Base-by-base conservation (phyloP, 177 flowering plant genomes). In the Tripterygium wilfordii region DNA sequence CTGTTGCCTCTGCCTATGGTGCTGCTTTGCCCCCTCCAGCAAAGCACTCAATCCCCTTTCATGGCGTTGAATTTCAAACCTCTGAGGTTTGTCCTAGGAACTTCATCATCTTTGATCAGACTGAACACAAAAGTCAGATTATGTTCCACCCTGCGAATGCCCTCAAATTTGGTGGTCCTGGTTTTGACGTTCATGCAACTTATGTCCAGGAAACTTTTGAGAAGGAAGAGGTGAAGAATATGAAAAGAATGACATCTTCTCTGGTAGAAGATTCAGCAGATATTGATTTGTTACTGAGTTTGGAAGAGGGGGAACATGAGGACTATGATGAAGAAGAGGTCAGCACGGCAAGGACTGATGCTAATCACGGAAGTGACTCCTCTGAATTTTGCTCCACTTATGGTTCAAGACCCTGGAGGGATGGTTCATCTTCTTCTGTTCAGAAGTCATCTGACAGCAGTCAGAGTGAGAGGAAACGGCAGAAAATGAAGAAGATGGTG, bases 51-150 rank as follows among this genome's bases (percentile, higher is more conserved):
- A 45, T 19, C 17, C 76, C 77, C 8, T 61, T 69, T 22, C 65
- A 70, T 36, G 78, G 72, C 26, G 51, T 83, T 56, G 70, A 77
- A 36, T 66, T 81, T 52, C 82, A 83, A 42, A 68, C 84, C 20
- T 74, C 78, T n/a, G 71, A 69, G 49, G 64, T 64, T 22, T 82
- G 77, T 60, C 90, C 95, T 1, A 74, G 52, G 70, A 83, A 81
- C 53, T 83, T 77, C 71, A 70, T 86, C 17, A 71, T 86, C 39
- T 75, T 79, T 43, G 88, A 86, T 56, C 88, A 74, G 56, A 81
- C 77, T 32, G 70, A 72, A 44, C 56, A 74, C 33, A 51, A 61
- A 49, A 82, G 83, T 55, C 72, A 79, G 42, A 62, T 87, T 22
- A 76, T 87, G 86, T 77, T 58, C 62, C 66, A 87, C 44, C 90